Conservation (phyloP, 495 filamentous ascomycete genomes). For the Podospora sp. region DNA sequence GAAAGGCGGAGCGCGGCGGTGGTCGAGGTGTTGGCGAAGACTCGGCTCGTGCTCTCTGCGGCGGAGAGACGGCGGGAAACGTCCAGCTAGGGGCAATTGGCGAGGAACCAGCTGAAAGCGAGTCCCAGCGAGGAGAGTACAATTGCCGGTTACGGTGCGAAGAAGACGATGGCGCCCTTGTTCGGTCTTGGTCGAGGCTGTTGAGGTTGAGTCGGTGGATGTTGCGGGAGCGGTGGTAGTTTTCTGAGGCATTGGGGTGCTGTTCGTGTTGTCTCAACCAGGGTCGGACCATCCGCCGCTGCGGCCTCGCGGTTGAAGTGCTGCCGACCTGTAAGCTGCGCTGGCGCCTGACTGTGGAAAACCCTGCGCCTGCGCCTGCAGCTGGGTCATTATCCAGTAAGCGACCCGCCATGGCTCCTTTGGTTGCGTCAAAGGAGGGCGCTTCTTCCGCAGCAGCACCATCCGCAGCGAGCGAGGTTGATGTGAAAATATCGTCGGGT, state of each 20-base stretch:
- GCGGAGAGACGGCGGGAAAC: constrained; percentile 18
- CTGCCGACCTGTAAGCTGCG: constrained; percentile 25
- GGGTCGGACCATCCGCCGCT: constrained; percentile 30
- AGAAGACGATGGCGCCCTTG: constrained; percentile 6
- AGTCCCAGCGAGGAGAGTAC: constrained; percentile 49
- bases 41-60: constrained; percentile 31
- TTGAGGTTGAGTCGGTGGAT: constrained; percentile 28
- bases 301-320: constrained; percentile 26
- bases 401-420: constrained; percentile 8
- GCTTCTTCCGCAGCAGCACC: neutral
- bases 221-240: constrained; percentile 29
- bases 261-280: constrained; percentile 39
- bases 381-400: constrained; percentile 18
- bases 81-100: constrained; percentile 18
- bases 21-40: constrained; percentile 29
- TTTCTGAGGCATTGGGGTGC: constrained; percentile 22
- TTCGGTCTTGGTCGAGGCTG: constrained; percentile 16
- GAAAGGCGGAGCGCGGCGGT: constrained; percentile 32
- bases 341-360: constrained; percentile 19
- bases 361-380: constrained; percentile 7
- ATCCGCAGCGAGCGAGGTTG: neutral
- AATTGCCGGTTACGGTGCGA: constrained; percentile 26
- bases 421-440: neutral
- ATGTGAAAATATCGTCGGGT: constrained; percentile 14
- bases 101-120: constrained; percentile 33